Conservation (phyloP, 2,329 filamentous ascomycete species). For the Microcyclospora tardicrescens region DNA sequence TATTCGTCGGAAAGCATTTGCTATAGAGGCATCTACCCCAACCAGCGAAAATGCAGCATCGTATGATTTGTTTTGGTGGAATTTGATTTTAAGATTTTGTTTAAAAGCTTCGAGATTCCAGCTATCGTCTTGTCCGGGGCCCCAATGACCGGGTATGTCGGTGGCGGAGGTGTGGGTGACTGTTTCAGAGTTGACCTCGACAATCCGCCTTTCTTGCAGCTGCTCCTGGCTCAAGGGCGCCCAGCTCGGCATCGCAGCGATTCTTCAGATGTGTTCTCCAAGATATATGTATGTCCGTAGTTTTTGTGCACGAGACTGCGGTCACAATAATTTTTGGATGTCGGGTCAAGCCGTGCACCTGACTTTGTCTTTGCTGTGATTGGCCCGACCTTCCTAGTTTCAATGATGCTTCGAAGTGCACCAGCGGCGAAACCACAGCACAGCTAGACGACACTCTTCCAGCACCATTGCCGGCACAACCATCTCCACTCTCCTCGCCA, state of each 20-base stretch:
- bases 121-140: conserved; percentile 66
- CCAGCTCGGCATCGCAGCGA: conserved; percentile 16
- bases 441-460: conserved; percentile 1
- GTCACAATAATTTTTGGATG: too few species aligned
- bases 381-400: conserved; percentile 9
- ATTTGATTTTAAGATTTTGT: conserved; percentile 59
- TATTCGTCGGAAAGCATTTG: conserved; percentile 95
- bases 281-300: too few species aligned
- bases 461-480: too few species aligned
- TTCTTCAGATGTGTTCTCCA: too few species aligned
- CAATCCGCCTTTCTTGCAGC: conserved; percentile 58
- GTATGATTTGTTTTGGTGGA: conserved; percentile 68
- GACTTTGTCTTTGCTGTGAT: conserved; percentile 31
- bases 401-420: conserved; percentile 3
- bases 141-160: conserved; percentile 81
- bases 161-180: conserved; percentile 79
- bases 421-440: conserved; percentile 6
- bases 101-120: conserved; percentile 67
- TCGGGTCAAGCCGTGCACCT: neutral
- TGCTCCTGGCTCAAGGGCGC: conserved; percentile 34
- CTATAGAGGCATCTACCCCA: conserved; percentile 80
- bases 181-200: conserved; percentile 80
- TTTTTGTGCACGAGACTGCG: too few species aligned
- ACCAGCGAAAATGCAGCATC: conserved; percentile 83
- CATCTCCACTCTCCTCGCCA: conserved; percentile 4